Evolutionary conservation across 768 basidiomycete species (phyloP), one percentile per base, ranked within the genome.

Genomic region (Amanita phalloides): DNA sequence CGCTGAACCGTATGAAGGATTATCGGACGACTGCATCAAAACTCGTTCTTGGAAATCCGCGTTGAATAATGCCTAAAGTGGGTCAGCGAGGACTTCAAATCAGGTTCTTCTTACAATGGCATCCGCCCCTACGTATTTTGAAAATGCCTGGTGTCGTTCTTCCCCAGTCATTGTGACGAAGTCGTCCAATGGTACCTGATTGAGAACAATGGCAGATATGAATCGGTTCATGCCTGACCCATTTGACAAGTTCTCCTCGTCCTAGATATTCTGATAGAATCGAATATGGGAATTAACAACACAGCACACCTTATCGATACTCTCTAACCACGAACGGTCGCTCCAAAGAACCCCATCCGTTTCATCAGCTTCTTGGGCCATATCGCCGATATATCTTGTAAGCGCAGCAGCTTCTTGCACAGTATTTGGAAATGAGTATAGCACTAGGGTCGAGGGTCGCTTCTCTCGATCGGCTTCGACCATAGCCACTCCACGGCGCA

Each of bases 141-240:
- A 73, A 61, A 78, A 81, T 32, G 64, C 61, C 11, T 69, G 62
- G 8, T 75, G 37, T 46, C 84, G 70, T 35, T 65, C 70, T 37
- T 82, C 72, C 3, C 77, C 61, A 7, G 66, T 61, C 63, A 75
- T 62, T 11, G 76, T 70, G 23, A 90, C 58, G 58, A 87, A 78
- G 3, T 77, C 71, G 13, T 81, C 73, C 5, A 85, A 58, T 3
- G 71, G 66, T 6, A 71, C 68, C 53, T 79, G 74, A 48, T 72
- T 78, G 2, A 88, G 65, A 52, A 90, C 73, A 3, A 82, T 64
- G n/a, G 76, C 72, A 5, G 87, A 80, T 1, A 80, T 79, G 60
- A 87, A 86, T 5, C 69, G 65, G 53, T 90, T 90, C 78, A 90
- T 81, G 13, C 84, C 82, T 4, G 71, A 66, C 7, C 78, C 68